Evolutionary conservation across 495 filamentous ascomycete genomes (phyloP), one percentile per base, ranked within the genome.

Genomic region (Beverwykella pulmonaria): DNA sequence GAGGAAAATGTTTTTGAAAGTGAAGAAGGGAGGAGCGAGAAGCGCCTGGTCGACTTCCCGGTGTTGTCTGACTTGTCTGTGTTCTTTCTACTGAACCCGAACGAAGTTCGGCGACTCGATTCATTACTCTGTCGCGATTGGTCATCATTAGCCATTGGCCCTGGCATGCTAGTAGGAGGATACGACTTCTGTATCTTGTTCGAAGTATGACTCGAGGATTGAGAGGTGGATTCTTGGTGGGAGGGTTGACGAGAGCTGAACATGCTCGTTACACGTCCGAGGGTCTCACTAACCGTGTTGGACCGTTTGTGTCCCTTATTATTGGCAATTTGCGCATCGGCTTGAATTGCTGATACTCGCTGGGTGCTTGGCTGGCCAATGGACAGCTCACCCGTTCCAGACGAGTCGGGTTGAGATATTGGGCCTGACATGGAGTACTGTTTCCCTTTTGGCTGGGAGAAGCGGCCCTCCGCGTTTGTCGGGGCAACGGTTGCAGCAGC

Each of bases 401-500:
- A 44, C 15, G 55, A 10, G 10, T 67, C 63, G 15, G 46, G 48
- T 25, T 72, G 70, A 29, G 65, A 26, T 19, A 69, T 86, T 20
- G 91, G 88, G 56, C 80, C 81, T 20, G 91, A 90, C 46, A 94
- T 92, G 26, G 84, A 83, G 71, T 96, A 96, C 62, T 86, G 85
- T 74, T 88, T 91, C 17, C 81, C 78, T 67, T 84, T 88, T 39
- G 94, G 94, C 75, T 96, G 93, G 61, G 92, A 87, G 63, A 98
- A 89, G 68, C 89, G 89, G 65, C 92, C 94, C 77, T 97, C 89
- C 36, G 87, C 93, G 80, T 95, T 97, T 41, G 92, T 93, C 74
- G 89, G 87, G 58, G 91, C 92, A 68, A 97, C 86, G 64, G 90
- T 88, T 30, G 94, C 92, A 59, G 91, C 91, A 70, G 89, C 86